A percentile compares a stretch with the other conserved stretches of the same genome.
These are phyloP conservation scores for Camellia oleifera DNA, from an alignment of 179 eudicot genomes.

Conservation along the genomic window DNA sequence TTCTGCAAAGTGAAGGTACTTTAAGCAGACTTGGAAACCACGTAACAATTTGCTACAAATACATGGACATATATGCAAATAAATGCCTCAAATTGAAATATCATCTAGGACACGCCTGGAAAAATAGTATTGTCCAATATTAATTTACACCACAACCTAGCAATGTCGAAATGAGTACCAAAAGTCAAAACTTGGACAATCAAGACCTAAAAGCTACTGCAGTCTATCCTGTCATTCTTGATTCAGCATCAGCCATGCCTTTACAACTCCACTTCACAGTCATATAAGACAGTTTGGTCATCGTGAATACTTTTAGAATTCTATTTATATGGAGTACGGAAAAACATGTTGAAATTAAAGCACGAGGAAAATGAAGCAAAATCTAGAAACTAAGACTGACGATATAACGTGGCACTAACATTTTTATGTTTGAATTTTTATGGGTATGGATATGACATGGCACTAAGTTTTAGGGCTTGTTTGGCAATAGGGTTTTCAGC, in stretches of 20 bases:
- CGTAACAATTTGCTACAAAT: neutral
- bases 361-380: neutral
- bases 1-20: neutral
- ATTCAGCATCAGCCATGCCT: neutral
- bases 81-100: neutral
- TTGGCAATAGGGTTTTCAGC: no score
- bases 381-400: neutral
- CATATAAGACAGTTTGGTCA: neutral
- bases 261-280: neutral
- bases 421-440: neutral
- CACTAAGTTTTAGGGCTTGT: neutral
- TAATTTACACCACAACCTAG: neutral
- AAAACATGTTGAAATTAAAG: neutral
- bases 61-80: neutral
- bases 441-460: neutral
- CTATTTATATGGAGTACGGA: neutral
- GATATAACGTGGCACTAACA: neutral
- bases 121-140: neutral
- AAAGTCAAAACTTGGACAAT: neutral
- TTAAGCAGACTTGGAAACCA: neutral
- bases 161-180: neutral
- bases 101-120: neutral
- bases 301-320: neutral
- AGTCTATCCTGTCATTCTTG: neutral
- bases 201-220: neutral